phyloP scores from a whole-genome alignment of 441 rosid species.

The Brassica balearica region DNA sequence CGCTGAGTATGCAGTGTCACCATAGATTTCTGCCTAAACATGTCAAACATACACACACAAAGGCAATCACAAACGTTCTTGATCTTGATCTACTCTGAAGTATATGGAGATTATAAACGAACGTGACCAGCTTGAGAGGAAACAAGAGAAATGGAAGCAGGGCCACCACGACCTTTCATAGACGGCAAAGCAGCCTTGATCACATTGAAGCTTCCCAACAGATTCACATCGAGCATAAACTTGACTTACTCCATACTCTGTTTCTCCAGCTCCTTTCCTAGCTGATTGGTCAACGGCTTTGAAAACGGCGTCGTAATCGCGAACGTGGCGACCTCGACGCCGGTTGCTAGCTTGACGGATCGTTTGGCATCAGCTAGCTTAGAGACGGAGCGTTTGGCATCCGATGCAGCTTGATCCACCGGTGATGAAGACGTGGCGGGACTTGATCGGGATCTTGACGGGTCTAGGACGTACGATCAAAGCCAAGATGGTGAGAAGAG shows the following conservation, averaged over 20 bases:
- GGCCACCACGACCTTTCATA: conserved; percentile 57
- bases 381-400: conserved; percentile 43
- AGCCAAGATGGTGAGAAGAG: conserved; percentile 54
- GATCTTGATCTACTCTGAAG: neutral
- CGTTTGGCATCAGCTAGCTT: conserved; percentile 68
- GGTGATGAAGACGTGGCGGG: conserved; percentile 86
- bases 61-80: neutral
- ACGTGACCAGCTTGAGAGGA: conserved; percentile 94
- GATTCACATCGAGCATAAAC: conserved; percentile 77
- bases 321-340: conserved; percentile 66
- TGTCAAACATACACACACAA: neutral
- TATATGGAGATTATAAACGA: neutral
- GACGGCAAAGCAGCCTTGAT: conserved; percentile 77
- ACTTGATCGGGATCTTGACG: conserved; percentile 63
- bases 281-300: conserved; percentile 62
- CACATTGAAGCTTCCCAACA: conserved; percentile 75
- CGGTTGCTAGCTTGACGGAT: conserved; percentile 58
- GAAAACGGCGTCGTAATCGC: conserved; percentile 69
- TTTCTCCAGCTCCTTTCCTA: conserved; percentile 64
- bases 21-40: conserved; percentile 73
- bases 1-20: conserved; percentile 79
- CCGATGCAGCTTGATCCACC: conserved; percentile 92
- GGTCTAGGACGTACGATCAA: conserved; percentile 66
- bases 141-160: conserved; percentile 70
- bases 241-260: conserved; percentile 66